These are phyloP conservation scores for Apiotrichum laibachii DNA, from an alignment of 1,284 basidiomycete genomes.

Conservation along the genomic window DNA sequence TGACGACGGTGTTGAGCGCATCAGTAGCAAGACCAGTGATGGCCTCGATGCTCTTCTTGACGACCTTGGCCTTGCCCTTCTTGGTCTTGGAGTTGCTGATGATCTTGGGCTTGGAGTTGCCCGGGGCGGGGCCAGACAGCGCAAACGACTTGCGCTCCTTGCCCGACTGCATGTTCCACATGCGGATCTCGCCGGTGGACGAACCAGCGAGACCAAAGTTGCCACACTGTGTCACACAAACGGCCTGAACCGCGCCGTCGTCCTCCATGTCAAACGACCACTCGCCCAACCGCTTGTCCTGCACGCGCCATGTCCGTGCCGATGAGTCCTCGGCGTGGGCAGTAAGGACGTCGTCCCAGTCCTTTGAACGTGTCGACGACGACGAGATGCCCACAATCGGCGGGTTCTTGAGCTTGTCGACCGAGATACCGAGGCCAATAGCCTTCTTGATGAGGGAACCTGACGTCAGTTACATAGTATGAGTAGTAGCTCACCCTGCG, in stretches of 20 bases:
- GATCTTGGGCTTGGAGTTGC: constrained; percentile 55
- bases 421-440: constrained; percentile 70
- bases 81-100: constrained; percentile 32
- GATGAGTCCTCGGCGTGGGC: constrained; percentile 76
- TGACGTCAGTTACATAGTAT: constrained; percentile 35
- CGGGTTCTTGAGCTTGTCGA: constrained; percentile 77
- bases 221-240: constrained; percentile 89
- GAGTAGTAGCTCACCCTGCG: constrained; percentile 65
- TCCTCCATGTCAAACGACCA: constrained; percentile 54
- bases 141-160: constrained; percentile 74
- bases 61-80: constrained; percentile 46
- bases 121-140: constrained; percentile 59
- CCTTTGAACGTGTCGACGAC: constrained; percentile 77
- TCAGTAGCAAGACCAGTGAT: constrained; percentile 85
- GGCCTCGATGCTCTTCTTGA: constrained; percentile 57
- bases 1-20: constrained; percentile 73
- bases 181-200: constrained; percentile 70
- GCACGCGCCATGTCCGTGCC: constrained; percentile 81
- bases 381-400: constrained; percentile 73
- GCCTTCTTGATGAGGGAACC: constrained; percentile 84
- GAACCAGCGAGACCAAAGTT: constrained; percentile 89
- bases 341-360: constrained; percentile 97
- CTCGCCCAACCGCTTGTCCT: constrained; percentile 76
- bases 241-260: constrained; percentile 59
- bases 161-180: constrained; percentile 98